A percentile compares a stretch with the other conserved stretches of the same genome.
Evolutionary conservation across 2,329 filamentous ascomycete genomes (phyloP).

Genomic region (Calonectria multiphialidica): DNA sequence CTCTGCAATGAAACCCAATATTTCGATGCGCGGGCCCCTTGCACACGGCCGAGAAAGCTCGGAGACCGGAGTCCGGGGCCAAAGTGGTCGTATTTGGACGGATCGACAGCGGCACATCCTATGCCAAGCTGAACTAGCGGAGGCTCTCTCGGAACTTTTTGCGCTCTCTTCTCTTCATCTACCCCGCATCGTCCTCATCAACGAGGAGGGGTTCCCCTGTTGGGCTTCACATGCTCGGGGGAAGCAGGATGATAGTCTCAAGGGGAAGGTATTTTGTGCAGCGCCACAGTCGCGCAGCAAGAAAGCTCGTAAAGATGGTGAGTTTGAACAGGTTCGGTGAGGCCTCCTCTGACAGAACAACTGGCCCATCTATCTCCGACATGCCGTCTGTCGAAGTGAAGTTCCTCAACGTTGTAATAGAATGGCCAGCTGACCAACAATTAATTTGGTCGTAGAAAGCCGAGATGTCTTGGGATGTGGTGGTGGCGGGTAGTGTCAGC

Average conservation of each 20-base stretch:
- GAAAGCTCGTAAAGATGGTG: not conserved
- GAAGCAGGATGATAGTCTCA: not conserved
- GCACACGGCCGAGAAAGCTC: not conserved
- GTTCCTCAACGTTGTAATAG: not conserved
- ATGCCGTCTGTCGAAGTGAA: not conserved
- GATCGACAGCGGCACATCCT: slow-evolving; percentile 1
- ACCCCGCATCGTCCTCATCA: not conserved
- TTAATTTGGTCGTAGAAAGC: not conserved
- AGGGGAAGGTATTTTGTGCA: not conserved
- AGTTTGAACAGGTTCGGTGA: not conserved
- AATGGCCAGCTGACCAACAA: not conserved
- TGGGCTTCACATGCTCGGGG: not conserved
- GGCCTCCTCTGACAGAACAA: not conserved
- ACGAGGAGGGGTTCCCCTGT: not conserved
- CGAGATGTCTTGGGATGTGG: not conserved
- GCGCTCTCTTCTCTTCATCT: not conserved
- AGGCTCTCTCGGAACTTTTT: not conserved
- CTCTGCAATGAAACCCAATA: not conserved
- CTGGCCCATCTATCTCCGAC: not conserved
- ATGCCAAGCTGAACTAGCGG: not conserved
- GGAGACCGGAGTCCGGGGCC: not conserved
- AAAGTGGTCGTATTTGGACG: not conserved
- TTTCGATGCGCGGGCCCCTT: not conserved
- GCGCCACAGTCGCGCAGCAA: not conserved
- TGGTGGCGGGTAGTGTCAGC: not conserved